Evolutionary conservation across 257 asterid genomes (phyloP).

Genomic region (Henckelia pumila): DNA sequence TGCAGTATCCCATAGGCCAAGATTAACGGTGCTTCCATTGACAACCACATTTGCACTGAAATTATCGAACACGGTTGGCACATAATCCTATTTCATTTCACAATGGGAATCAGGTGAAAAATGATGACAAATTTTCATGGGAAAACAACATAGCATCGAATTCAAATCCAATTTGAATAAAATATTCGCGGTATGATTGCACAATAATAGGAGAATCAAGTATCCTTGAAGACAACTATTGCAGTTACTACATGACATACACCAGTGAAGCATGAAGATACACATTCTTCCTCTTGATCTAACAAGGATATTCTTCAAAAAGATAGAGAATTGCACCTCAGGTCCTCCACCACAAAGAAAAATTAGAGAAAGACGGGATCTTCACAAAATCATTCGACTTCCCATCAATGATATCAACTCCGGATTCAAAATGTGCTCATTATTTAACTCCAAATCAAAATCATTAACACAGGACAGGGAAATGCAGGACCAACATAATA

Average conservation of each 20-base stretch:
- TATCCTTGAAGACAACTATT: conserved; percentile 5
- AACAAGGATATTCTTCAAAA: neutral
- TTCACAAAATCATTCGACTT: neutral
- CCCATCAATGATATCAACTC: conserved; percentile 9
- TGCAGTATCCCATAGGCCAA: conserved; percentile 87
- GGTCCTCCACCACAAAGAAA: neutral
- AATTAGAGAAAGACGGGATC: neutral
- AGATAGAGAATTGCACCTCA: neutral
- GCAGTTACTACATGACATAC: neutral
- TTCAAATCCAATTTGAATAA: conserved; percentile 3
- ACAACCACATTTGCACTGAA: conserved; percentile 78
- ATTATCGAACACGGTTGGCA: conserved; percentile 78
- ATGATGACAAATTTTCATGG: conserved; percentile 13
- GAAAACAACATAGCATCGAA: neutral
- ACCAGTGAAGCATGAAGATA: neutral
- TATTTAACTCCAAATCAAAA: too few relatives aligned
- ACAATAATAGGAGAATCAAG: conserved; percentile 10
- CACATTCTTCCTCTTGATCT: conserved; percentile 5
- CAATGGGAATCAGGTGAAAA: conserved; percentile 15
- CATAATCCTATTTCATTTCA: conserved; percentile 66
- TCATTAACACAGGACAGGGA: conserved; percentile 12
- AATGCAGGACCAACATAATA: neutral
- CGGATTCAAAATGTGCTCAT: too few relatives aligned
- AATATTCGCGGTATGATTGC: conserved; percentile 15
- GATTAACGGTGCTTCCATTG: conserved; percentile 66